phyloP scores from a whole-genome alignment of 2,329 filamentous ascomycete genomes.

The Hypomyces perniciosus region DNA sequence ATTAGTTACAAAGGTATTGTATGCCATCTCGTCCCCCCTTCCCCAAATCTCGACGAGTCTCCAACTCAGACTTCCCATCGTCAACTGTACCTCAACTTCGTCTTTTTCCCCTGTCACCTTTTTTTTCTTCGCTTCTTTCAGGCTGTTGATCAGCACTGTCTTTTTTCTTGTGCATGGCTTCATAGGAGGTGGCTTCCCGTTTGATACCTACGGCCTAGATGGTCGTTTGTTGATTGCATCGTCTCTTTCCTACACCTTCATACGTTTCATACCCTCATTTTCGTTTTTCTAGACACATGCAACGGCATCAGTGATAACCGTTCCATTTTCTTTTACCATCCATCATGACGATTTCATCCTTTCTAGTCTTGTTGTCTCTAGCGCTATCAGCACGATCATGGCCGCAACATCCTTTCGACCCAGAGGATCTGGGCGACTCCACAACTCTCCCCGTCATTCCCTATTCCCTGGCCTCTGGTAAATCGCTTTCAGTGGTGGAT shows the following conservation, averaged over 20 bases:
- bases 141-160: not conserved
- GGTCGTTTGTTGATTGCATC: slow-evolving; percentile 1
- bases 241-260: not conserved
- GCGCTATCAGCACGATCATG: slow-evolving; percentile 9
- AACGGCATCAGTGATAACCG: not conserved
- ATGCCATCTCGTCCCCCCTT: too few relatives aligned
- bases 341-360: slow-evolving; percentile 9
- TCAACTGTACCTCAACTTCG: too few relatives aligned
- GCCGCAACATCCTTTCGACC: slow-evolving; percentile 12
- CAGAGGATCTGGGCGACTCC: slow-evolving; percentile 5
- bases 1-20: too few relatives aligned
- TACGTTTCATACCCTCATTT: not conserved
- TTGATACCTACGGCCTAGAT: slow-evolving; percentile 1
- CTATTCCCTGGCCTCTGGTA: not conserved
- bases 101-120: too few relatives aligned
- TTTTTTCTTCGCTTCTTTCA: not conserved
- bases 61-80: too few relatives aligned
- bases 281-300: not conserved
- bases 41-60: too few relatives aligned
- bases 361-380: slow-evolving; percentile 10
- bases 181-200: slow-evolving; percentile 2
- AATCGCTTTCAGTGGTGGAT: not conserved
- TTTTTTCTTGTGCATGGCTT: not conserved
- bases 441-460: slow-evolving; percentile 3
- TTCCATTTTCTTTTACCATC: not conserved